A percentile compares a stretch with the other conserved stretches of the same genome.
Evolutionary conservation across 129 eudicot species (phyloP).

Genomic region (Helianthus tuberosus): DNA sequence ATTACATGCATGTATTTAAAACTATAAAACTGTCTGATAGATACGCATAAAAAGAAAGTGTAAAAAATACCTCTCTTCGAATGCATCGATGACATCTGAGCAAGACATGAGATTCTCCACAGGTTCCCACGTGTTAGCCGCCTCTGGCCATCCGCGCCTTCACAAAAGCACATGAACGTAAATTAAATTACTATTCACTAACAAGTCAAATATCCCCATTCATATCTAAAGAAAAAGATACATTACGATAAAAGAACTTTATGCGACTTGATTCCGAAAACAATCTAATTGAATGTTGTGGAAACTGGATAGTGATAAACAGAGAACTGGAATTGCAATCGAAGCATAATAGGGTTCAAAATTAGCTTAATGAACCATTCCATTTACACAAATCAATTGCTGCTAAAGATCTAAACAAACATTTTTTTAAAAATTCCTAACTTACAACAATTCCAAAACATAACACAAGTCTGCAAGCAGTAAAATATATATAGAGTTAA

Average conservation of each 20-base stretch:
- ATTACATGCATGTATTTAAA: slow-evolving; percentile 1
- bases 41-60: slow-evolving; percentile 5
- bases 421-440: slow-evolving; percentile 11
- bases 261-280: background rate
- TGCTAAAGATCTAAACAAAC: background rate
- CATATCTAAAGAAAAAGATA: background rate
- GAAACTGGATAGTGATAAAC: background rate
- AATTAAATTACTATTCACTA: background rate
- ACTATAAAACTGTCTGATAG: slow-evolving; percentile 2
- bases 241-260: background rate
- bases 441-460: slow-evolving; percentile 7
- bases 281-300: background rate
- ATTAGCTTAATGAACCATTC: background rate
- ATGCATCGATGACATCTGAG: slow-evolving; percentile 52
- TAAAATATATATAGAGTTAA: no score
- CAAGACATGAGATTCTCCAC: slow-evolving; percentile 63
- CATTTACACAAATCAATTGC: background rate
- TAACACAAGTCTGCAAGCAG: background rate
- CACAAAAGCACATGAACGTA: slow-evolving; percentile 24
- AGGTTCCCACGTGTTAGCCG: slow-evolving; percentile 93
- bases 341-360: slow-evolving; percentile 11
- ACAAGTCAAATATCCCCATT: background rate
- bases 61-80: slow-evolving; percentile 29
- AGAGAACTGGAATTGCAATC: background rate
- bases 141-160: slow-evolving; percentile 98